phyloP scores from a whole-genome alignment of 768 basidiomycete species.

The Calocera viscosa region DNA sequence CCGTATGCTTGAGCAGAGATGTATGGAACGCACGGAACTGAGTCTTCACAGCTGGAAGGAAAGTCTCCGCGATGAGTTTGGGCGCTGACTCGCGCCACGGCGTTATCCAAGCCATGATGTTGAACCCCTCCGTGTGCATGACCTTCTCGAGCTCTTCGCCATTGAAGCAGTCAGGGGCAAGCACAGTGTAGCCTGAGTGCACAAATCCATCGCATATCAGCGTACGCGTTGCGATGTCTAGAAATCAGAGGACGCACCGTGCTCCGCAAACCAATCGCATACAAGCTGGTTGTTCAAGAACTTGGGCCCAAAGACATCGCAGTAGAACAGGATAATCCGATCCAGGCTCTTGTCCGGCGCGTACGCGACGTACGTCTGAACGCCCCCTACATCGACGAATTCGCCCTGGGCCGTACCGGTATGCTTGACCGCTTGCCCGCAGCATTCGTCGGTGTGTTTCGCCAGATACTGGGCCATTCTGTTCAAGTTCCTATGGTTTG shows the following conservation, averaged over 20 bases:
- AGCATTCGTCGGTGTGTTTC: slow-evolving; percentile 40
- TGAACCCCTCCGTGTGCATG: slow-evolving; percentile 29
- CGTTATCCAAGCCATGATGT: slow-evolving; percentile 34
- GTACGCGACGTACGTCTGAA: slow-evolving; percentile 45
- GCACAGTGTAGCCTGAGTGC: slow-evolving; percentile 40
- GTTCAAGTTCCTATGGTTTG: not conserved
- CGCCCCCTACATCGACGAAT: slow-evolving; percentile 30
- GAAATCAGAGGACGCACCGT: slow-evolving; percentile 31
- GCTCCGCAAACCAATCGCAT: slow-evolving; percentile 51
- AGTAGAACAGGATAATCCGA: slow-evolving; percentile 44
- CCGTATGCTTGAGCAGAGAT: not conserved
- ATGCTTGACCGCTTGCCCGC: slow-evolving; percentile 42
- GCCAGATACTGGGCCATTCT: slow-evolving; percentile 24
- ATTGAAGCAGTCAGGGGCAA: slow-evolving; percentile 53
- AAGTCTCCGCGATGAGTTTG: slow-evolving; percentile 33
- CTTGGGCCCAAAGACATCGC: slow-evolving; percentile 50
- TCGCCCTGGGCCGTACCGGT: slow-evolving; percentile 37
- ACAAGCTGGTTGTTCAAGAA: slow-evolving; percentile 45
- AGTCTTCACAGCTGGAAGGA: slow-evolving; percentile 41
- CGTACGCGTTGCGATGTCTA: no score
- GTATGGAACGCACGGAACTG: slow-evolving; percentile 32
- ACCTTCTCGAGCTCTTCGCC: slow-evolving; percentile 41
- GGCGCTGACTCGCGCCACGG: slow-evolving; percentile 29
- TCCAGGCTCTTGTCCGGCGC: slow-evolving; percentile 27
- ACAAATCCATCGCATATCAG: no score